A percentile compares a stretch with the other conserved stretches of the same genome.
Conservation (phyloP, 225 moss, liverwort and hornwort species). For the Pseudisothecium myosuroides region DNA sequence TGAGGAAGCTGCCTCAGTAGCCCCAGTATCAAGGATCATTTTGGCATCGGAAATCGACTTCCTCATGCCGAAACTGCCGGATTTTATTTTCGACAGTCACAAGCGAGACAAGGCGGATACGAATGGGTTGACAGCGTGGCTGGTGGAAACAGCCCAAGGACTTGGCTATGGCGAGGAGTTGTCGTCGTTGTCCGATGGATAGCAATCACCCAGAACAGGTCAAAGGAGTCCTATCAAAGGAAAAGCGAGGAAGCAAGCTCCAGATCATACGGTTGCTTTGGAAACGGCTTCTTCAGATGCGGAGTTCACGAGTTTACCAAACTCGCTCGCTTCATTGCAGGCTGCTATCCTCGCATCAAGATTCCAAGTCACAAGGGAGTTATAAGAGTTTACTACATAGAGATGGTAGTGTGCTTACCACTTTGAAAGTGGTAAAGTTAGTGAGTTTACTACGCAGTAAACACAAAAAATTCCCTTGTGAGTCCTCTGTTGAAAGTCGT, state of each 20-base stretch:
- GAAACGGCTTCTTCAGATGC: not conserved
- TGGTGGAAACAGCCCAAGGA: not conserved
- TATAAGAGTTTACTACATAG: too few species aligned
- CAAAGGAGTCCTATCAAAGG: not conserved
- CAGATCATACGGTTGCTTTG: not conserved
- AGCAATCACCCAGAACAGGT: not conserved
- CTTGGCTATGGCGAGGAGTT: not conserved
- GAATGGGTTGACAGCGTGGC: not conserved
- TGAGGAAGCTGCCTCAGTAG: not conserved
- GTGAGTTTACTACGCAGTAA: too few species aligned
- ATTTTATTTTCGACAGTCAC: not conserved
- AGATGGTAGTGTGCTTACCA: too few species aligned
- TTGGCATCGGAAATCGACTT: not conserved
- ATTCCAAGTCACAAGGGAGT: not conserved
- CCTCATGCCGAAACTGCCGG: not conserved
- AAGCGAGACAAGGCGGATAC: not conserved
- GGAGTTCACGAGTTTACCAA: not conserved
- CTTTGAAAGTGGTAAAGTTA: too few species aligned
- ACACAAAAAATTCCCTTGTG: too few species aligned
- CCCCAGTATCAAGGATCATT: not conserved
- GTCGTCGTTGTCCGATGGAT: not conserved
- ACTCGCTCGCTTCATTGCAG: not conserved
- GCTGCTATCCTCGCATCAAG: not conserved
- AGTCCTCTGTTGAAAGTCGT: not conserved
- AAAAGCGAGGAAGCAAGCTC: not conserved